Evolutionary conservation across 768 basidiomycete species (phyloP).

Genomic region (Suillus discolor): DNA sequence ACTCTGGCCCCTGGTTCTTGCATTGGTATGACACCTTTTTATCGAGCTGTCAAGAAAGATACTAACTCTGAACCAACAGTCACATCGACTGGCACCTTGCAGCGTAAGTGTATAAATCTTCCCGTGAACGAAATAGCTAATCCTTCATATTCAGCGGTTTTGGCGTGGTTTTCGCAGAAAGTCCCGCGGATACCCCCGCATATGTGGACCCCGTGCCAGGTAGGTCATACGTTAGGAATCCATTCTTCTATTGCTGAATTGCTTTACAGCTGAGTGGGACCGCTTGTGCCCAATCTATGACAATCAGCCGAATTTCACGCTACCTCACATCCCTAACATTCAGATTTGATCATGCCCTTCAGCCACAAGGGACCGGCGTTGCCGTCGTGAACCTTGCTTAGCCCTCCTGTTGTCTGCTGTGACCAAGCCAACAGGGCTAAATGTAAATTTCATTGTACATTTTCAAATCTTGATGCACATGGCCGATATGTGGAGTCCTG

Average conservation of each 20-base stretch:
- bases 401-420: too few species aligned
- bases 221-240: background rate
- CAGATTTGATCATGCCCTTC: too few species aligned
- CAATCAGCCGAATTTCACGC: too few species aligned
- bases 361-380: too few species aligned
- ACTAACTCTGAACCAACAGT: constrained; percentile 9
- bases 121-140: background rate
- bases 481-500: too few species aligned
- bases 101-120: constrained; percentile 8
- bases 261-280: constrained; percentile 24
- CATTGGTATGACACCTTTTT: constrained; percentile 16
- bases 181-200: constrained; percentile 10
- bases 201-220: background rate
- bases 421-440: too few species aligned
- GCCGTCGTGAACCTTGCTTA: too few species aligned
- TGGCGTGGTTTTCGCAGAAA: constrained; percentile 33
- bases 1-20: constrained; percentile 48
- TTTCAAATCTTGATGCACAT: too few species aligned
- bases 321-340: too few species aligned
- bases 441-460: too few species aligned
- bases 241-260: background rate
- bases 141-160: constrained; percentile 24
- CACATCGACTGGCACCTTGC: constrained; percentile 24
- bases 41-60: too few species aligned
- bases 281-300: constrained; percentile 25